phyloP scores from a whole-genome alignment of 495 filamentous ascomycete genomes.

The Hypoxylon lienhwacheense region DNA sequence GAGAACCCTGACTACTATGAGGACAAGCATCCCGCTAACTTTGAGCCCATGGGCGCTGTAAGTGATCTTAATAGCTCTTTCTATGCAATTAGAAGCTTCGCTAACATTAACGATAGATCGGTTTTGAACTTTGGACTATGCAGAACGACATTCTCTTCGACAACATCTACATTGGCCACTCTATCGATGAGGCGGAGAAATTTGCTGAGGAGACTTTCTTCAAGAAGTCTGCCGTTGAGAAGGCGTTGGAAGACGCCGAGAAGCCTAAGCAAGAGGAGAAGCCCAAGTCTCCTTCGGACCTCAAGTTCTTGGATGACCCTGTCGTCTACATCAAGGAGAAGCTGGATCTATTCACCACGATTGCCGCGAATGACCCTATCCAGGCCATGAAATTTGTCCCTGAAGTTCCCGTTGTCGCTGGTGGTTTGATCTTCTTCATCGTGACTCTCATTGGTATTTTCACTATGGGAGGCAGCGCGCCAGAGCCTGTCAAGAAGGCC shows the following conservation, averaged over 20 bases:
- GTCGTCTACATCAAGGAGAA: slow-evolving; percentile 88
- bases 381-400: slow-evolving; percentile 89
- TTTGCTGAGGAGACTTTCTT: slow-evolving; percentile 91
- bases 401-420: slow-evolving; percentile 81
- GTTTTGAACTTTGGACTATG: slow-evolving; percentile 99
- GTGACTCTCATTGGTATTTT: slow-evolving; percentile 67
- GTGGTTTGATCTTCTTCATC: slow-evolving; percentile 66
- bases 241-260: slow-evolving; percentile 76
- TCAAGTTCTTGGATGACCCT: slow-evolving; percentile 92
- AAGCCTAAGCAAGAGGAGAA: slow-evolving; percentile 77
- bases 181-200: slow-evolving; percentile 86
- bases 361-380: slow-evolving; percentile 84
- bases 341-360: slow-evolving; percentile 80
- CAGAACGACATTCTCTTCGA: slow-evolving; percentile 98
- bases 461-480: slow-evolving; percentile 44
- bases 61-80: slow-evolving; percentile 43
- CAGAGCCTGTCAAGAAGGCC: slow-evolving; percentile 54
- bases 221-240: slow-evolving; percentile 84
- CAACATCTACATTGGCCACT: slow-evolving; percentile 99
- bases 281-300: slow-evolving; percentile 65
- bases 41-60: slow-evolving; percentile 97
- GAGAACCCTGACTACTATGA: slow-evolving; percentile 96
- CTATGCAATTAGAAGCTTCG: background rate
- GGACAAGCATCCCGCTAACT: slow-evolving; percentile 94
- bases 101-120: slow-evolving; percentile 62